Evolutionary conservation across 208 protist genomes (phyloP), one percentile per base, ranked within the genome.

Genomic region (Angomonas ambiguus): DNA sequence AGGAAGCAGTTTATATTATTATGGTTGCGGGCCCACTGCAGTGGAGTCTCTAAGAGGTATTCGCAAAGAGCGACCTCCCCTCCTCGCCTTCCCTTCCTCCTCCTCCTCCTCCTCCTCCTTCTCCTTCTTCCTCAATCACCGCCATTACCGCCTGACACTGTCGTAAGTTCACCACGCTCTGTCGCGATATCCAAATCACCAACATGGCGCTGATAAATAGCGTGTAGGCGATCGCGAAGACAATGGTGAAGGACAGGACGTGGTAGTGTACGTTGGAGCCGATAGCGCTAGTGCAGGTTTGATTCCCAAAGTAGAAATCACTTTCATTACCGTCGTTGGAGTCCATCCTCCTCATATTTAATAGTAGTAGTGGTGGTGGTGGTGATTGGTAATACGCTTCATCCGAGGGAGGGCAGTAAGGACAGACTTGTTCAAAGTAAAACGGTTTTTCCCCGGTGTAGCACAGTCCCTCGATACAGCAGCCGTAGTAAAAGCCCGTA

Each of bases 21-120:
- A 11, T 48, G 11, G 38, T 48, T 48, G 38, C n/a, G n/a, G n/a
- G n/a, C n/a, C n/a, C n/a, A n/a, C n/a, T n/a, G n/a, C n/a, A n/a
- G n/a, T n/a, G n/a, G n/a, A n/a, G n/a, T n/a, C n/a, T n/a, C n/a
- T 72, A 30, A 33, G 49, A 0, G 76, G 76, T 30, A 2, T 53
- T 53, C 38, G 38, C 13, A 18, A 48, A 18, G 38, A 20, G 38
- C n/a, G n/a, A 11, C 18, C 38, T 18, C 13, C 38, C 38, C 38
- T 48, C 18, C 13, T 20, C 13, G 13, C 18, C 38, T 48, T 18
- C 28, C 28, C 49, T 55, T 55, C 49, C 49, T 55, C 49, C 49
- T 48, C 38, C 38, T 48, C 38, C 38, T 48, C 49, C 49, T 55
- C 8, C 28, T 4, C 10, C 28, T 18, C 49, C 6, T 25, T 18